phyloP scores from a whole-genome alignment of 345 rosid genomes.

The Citrus maxima region DNA sequence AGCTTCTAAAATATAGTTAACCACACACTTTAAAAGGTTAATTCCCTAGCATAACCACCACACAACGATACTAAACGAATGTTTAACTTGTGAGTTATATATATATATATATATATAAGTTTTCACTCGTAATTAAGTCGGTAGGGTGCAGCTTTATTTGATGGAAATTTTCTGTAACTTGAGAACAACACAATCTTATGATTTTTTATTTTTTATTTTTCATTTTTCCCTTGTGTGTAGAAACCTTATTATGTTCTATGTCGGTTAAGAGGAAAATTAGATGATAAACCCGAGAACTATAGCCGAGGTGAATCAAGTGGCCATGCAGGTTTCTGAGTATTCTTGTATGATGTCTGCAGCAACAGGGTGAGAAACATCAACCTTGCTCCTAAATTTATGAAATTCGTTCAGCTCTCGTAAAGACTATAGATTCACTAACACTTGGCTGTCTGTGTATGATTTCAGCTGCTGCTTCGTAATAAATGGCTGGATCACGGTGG shows the following conservation, averaged over 20 bases:
- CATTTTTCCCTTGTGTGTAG: background rate
- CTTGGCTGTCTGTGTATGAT: background rate
- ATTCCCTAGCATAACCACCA: too few relatives aligned
- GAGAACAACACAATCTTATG: background rate
- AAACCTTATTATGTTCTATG: background rate
- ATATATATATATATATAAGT: too few relatives aligned
- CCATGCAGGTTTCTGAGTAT: background rate
- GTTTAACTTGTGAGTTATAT: too few relatives aligned
- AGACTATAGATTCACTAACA: background rate
- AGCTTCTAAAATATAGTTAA: too few relatives aligned
- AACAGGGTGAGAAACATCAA: background rate
- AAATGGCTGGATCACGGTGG: background rate
- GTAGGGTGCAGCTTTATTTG: too few relatives aligned
- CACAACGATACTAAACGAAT: too few relatives aligned
- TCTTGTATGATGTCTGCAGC: background rate
- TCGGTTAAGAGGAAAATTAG: background rate
- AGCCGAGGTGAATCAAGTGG: background rate
- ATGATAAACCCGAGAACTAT: background rate
- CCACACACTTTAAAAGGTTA: too few relatives aligned
- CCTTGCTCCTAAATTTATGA: too few relatives aligned
- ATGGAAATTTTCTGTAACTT: background rate
- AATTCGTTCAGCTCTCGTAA: background rate
- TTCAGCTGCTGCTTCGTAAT: background rate
- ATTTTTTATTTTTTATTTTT: too few relatives aligned
- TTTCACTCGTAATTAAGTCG: too few relatives aligned